phyloP scores from a whole-genome alignment of 768 basidiomycete genomes.

The Russula ochroleuca region DNA sequence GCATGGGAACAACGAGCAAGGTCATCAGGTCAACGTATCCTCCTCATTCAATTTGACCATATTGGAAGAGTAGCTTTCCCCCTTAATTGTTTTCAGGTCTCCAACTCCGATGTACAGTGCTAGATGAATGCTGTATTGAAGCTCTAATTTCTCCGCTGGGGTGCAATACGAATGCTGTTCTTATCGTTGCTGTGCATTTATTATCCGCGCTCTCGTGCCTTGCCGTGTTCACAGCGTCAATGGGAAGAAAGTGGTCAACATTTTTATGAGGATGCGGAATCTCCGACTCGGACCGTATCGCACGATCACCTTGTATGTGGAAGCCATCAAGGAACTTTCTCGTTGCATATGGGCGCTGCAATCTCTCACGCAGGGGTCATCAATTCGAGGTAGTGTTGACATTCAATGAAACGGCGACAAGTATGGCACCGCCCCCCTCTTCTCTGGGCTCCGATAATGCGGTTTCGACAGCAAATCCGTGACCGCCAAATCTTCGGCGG shows the following conservation, averaged over 20 bases:
- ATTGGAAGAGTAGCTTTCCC: neutral
- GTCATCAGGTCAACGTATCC: neutral
- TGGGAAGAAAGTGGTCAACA: neutral
- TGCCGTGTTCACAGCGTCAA: neutral
- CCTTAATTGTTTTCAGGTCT: neutral
- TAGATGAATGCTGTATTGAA: neutral
- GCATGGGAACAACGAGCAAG: neutral
- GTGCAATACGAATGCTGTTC: neutral
- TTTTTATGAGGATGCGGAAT: neutral
- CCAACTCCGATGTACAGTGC: neutral
- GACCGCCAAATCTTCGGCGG: neutral
- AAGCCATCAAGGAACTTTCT: neutral
- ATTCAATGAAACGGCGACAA: neutral
- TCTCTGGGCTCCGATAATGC: neutral
- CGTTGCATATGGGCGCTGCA: neutral
- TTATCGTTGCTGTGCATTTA: neutral
- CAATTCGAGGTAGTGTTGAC: neutral
- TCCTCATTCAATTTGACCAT: neutral
- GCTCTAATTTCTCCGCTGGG: neutral
- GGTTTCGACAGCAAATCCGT: neutral
- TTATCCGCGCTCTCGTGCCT: neutral
- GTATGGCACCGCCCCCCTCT: neutral
- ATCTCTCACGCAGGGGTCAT: neutral
- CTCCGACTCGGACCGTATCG: neutral
- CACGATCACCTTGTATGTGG: neutral